These are phyloP conservation scores for Aphanomyces stellatus DNA, from an alignment of 352 stramenopile species.

Conservation along the genomic window DNA sequence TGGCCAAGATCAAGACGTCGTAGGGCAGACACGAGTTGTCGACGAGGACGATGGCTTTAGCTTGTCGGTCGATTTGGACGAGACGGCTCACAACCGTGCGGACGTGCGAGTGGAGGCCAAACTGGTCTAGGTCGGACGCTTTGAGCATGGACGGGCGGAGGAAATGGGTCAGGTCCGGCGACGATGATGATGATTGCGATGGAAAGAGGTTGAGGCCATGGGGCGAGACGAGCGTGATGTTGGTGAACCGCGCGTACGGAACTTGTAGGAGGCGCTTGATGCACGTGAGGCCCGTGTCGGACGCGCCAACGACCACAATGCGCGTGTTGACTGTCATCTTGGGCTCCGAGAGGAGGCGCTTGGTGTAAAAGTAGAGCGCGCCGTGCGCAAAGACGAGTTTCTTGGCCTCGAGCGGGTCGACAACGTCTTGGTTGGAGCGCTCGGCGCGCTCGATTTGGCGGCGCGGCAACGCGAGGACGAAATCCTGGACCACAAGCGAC, in stretches of 20 bases:
- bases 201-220: constrained; percentile 38
- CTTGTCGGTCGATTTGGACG: constrained; percentile 59
- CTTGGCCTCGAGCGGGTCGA: constrained; percentile 39
- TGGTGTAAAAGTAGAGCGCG: constrained; percentile 80
- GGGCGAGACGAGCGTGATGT: constrained; percentile 77
- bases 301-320: constrained; percentile 80
- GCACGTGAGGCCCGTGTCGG: constrained; percentile 65
- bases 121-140: constrained; percentile 37
- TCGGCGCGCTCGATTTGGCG: constrained; percentile 33
- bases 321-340: constrained; percentile 78
- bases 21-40: constrained; percentile 79
- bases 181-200: neutral
- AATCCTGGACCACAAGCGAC: constrained; percentile 34
- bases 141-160: constrained; percentile 39
- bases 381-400: constrained; percentile 10
- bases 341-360: constrained; percentile 76
- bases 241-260: constrained; percentile 81
- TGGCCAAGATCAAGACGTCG: constrained; percentile 71
- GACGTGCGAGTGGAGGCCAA: constrained; percentile 53
- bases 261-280: constrained; percentile 64
- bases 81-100: constrained; percentile 50
- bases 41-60: constrained; percentile 59
- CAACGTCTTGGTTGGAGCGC: constrained; percentile 29
- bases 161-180: constrained; percentile 32
- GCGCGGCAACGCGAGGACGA: constrained; percentile 49